Evolutionary conservation across 805 yeast species (phyloP).

Genomic region (Hyphopichia homilentoma): DNA sequence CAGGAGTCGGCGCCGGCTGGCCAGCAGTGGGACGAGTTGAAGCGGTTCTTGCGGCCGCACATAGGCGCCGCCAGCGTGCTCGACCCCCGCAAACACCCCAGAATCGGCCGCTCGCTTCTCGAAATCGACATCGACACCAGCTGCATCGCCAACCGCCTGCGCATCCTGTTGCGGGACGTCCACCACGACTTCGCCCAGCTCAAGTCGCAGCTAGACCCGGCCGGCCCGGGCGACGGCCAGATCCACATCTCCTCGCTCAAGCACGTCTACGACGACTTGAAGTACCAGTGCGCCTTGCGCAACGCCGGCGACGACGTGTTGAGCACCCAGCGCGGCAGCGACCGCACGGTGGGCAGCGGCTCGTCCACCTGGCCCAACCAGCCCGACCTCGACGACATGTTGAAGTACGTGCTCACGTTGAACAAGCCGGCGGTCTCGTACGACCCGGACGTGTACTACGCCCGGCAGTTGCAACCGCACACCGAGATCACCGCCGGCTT

Average conservation of each 20-base stretch:
- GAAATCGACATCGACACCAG: slow-evolving; percentile 70
- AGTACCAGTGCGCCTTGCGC: slow-evolving; percentile 43
- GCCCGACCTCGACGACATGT: slow-evolving; percentile 22
- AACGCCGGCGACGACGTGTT: slow-evolving; percentile 11
- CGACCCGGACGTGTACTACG: slow-evolving; percentile 1
- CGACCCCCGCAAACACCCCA: slow-evolving; percentile 10
- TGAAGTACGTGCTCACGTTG: slow-evolving; percentile 25
- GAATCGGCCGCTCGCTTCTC: slow-evolving; percentile 60
- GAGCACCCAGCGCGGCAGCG: slow-evolving; percentile 5
- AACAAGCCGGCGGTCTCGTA: slow-evolving; percentile 8
- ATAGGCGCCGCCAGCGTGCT: slow-evolving; percentile 28
- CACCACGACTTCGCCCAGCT: slow-evolving; percentile 50
- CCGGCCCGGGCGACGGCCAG: slow-evolving; percentile 5
- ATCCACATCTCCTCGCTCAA: slow-evolving; percentile 45
- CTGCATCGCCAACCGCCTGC: slow-evolving; percentile 55
- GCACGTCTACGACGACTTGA: slow-evolving; percentile 58
- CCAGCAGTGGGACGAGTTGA: too few species aligned
- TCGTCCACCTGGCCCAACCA: slow-evolving; percentile 29
- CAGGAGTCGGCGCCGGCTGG: slow-evolving; percentile 1
- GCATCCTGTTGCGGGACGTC: slow-evolving; percentile 40
- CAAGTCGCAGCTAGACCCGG: slow-evolving; percentile 6
- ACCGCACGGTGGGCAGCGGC: slow-evolving; percentile 16
- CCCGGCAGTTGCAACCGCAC: neutral
- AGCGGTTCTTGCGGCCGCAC: slow-evolving; percentile 13
- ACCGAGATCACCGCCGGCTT: slow-evolving; percentile 6